Conservation (phyloP, 2,329 filamentous ascomycete species). For the Penicillium nordicum region DNA sequence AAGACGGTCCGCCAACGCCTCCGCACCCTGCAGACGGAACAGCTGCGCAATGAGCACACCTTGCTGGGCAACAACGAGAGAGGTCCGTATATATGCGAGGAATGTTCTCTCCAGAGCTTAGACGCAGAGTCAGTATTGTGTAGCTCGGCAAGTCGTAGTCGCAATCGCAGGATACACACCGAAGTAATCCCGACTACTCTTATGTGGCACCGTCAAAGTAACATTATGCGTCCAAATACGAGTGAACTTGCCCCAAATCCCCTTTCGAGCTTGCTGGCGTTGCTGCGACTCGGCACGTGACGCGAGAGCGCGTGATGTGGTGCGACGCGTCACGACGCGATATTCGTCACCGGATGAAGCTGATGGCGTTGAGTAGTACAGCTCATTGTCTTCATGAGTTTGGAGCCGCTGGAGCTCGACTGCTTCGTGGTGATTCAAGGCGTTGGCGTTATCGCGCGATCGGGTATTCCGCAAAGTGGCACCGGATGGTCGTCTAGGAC, state of each 20-base stretch:
- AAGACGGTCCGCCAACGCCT: conserved; percentile 48
- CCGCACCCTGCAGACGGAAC: conserved; percentile 53
- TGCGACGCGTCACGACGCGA: conserved; percentile 28
- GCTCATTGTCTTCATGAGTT: conserved; percentile 27
- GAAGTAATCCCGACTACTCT: conserved; percentile 43
- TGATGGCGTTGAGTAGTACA: conserved; percentile 25
- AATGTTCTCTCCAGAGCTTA: conserved; percentile 72
- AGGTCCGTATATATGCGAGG: conserved; percentile 69
- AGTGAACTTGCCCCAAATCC: conserved; percentile 63
- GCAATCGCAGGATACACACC: conserved; percentile 27
- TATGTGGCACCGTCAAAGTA: conserved; percentile 37
- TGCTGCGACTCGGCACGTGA: conserved; percentile 3
- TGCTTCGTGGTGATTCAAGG: conserved; percentile 13
- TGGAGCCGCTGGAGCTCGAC: conserved; percentile 33
- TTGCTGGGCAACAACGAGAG: conserved; percentile 63
- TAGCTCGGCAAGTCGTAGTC: neutral
- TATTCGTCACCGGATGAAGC: conserved; percentile 35
- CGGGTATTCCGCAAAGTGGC: conserved; percentile 4
- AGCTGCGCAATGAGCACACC: conserved; percentile 66
- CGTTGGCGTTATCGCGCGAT: neutral
- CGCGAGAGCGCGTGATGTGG: conserved; percentile 18
- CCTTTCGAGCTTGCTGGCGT: conserved; percentile 33
- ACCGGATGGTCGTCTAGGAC: conserved; percentile 1
- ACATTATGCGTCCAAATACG: conserved; percentile 71
- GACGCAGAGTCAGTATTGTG: conserved; percentile 1